phyloP scores from a whole-genome alignment of 2,329 filamentous ascomycete genomes.

The Thielaviopsis euricoi region DNA sequence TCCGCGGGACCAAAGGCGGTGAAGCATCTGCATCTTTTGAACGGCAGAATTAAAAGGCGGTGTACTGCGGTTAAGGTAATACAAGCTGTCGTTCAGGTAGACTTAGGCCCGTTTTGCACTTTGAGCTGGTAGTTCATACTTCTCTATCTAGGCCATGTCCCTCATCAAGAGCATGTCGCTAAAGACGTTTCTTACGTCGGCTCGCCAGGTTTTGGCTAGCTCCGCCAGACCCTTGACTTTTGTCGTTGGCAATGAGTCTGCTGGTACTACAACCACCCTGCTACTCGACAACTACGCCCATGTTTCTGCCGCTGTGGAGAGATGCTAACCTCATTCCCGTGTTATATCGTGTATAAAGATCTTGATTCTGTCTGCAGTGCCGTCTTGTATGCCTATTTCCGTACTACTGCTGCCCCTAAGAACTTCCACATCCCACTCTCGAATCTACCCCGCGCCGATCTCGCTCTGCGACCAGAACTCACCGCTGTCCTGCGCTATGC shows the following conservation, averaged over 20 bases:
- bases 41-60: background rate
- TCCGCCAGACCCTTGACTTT: slow-evolving; percentile 34
- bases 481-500: slow-evolving; percentile 45
- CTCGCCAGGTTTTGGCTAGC: slow-evolving; percentile 29
- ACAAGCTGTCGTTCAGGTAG: background rate
- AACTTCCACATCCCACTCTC: slow-evolving; percentile 54
- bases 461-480: slow-evolving; percentile 59
- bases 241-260: slow-evolving; percentile 52
- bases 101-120: background rate
- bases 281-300: background rate
- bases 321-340: background rate
- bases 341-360: slow-evolving; percentile 28
- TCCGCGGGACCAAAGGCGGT: background rate
- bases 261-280: slow-evolving; percentile 28
- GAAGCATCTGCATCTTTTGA: background rate
- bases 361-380: slow-evolving; percentile 67
- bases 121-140: too few species aligned
- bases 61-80: background rate
- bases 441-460: slow-evolving; percentile 51
- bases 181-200: slow-evolving; percentile 32
- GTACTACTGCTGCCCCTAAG: slow-evolving; percentile 38
- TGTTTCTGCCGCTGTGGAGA: too few species aligned
- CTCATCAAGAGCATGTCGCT: slow-evolving; percentile 21
- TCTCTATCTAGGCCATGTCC: background rate
- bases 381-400: slow-evolving; percentile 57